A percentile compares a stretch with the other conserved stretches of the same genome.
These are phyloP conservation scores for Phytopythium montanum DNA, from an alignment of 352 stramenopile genomes.

Conservation along the genomic window DNA sequence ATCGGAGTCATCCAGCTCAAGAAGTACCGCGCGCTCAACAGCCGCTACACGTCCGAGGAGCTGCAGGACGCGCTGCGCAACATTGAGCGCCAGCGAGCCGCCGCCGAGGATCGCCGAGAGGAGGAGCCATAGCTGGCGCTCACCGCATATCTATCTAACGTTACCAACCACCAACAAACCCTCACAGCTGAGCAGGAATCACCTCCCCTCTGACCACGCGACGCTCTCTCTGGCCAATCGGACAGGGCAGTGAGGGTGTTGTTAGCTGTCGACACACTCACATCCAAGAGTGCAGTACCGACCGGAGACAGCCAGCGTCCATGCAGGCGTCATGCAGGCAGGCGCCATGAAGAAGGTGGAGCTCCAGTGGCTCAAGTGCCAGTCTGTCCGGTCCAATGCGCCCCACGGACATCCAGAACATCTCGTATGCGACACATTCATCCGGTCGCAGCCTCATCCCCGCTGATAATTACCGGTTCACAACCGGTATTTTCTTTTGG, in stretches of 20 bases:
- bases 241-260: no score
- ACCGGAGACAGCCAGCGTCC: no score
- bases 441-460: background rate
- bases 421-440: background rate
- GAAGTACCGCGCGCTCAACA: conserved; percentile 95
- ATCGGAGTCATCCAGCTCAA: conserved; percentile 97
- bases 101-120: background rate
- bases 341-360: no score
- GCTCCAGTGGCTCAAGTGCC: no score
- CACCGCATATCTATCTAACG: no score
- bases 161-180: no score
- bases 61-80: conserved; percentile 58
- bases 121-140: background rate
- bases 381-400: background rate
- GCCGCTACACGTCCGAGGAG: conserved; percentile 86
- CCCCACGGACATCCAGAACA: background rate
- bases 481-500: conserved; percentile 4
- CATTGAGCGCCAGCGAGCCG: conserved; percentile 34
- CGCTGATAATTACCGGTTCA: conserved; percentile 7
- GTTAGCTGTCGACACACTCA: no score
- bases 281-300: no score
- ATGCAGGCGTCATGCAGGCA: no score
- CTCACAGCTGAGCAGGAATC: no score
- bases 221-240: no score
- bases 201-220: no score